These are phyloP conservation scores for Turritis glabra DNA, from an alignment of 345 rosid species.

Conservation along the genomic window DNA sequence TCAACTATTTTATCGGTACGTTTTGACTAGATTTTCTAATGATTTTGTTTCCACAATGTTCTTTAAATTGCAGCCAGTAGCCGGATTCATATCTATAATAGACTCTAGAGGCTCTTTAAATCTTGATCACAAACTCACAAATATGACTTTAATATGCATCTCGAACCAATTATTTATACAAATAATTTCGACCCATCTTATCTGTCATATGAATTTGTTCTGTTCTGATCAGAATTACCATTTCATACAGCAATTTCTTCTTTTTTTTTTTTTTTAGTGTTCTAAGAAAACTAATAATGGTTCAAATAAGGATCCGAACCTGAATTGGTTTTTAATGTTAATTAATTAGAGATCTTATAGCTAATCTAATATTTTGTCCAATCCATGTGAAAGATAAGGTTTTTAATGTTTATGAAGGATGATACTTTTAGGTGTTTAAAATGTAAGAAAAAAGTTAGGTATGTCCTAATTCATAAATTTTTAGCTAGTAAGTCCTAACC, in stretches of 20 bases:
- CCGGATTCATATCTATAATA: conserved; percentile 20
- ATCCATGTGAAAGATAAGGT: conserved; percentile 1
- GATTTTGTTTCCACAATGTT: neutral
- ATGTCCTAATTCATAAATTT: conserved; percentile 15
- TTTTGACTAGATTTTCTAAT: neutral
- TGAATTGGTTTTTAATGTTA: neutral
- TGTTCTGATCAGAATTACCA: neutral
- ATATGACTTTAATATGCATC: conserved; percentile 27
- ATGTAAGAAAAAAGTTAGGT: conserved; percentile 28
- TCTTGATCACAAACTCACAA: conserved; percentile 31
- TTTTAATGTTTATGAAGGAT: conserved; percentile 6
- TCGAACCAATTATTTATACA: conserved; percentile 3
- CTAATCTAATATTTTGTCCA: neutral
- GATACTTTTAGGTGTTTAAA: conserved; percentile 1
- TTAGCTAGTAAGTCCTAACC: conserved; percentile 23
- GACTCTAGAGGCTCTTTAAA: conserved; percentile 34
- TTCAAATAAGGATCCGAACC: neutral
- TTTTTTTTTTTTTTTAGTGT: neutral
- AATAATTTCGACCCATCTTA: conserved; percentile 9
- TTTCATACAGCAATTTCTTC: neutral
- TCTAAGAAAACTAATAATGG: neutral
- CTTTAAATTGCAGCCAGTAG: conserved; percentile 29
- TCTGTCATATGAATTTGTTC: neutral
- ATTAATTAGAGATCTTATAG: neutral
- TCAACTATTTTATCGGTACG: neutral